Evolutionary conservation across 2,329 filamentous ascomycete species (phyloP).

Genomic region (Monilinia aucupariae): DNA sequence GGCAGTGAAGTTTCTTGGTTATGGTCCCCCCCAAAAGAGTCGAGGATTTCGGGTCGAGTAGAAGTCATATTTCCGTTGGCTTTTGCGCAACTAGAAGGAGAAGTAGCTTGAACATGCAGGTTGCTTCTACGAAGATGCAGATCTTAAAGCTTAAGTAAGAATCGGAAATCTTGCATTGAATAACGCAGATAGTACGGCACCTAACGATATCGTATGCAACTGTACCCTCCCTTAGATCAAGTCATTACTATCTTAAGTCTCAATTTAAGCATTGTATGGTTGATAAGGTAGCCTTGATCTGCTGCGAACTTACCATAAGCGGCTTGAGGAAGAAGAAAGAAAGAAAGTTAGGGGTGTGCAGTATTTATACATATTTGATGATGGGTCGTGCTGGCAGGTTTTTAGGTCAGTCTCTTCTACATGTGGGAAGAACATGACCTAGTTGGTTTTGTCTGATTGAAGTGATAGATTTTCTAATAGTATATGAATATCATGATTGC

Average conservation of each 20-base stretch:
- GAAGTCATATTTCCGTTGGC: background rate
- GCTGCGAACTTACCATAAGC: background rate
- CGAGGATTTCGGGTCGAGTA: too few relatives aligned
- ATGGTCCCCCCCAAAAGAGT: too few relatives aligned
- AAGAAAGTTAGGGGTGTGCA: background rate
- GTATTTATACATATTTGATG: background rate
- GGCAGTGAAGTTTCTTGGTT: too few relatives aligned
- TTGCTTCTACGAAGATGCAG: background rate
- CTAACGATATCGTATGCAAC: too few relatives aligned
- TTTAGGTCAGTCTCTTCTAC: too few relatives aligned
- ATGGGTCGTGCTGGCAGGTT: background rate
- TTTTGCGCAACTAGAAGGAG: too few relatives aligned
- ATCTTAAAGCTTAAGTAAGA: background rate
- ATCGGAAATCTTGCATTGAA: background rate
- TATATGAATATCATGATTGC: too few relatives aligned
- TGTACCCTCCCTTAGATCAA: background rate
- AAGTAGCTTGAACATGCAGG: too few relatives aligned
- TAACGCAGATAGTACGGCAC: background rate
- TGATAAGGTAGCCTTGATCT: background rate
- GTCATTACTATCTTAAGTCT: background rate
- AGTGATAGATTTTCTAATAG: too few relatives aligned
- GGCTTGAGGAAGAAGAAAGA: background rate
- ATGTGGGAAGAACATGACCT: too few relatives aligned
- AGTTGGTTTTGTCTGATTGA: too few relatives aligned
- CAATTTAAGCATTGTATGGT: background rate